These are phyloP conservation scores for Eimeria acervulina DNA, from an alignment of 169 alveolate species.

Conservation along the genomic window DNA sequence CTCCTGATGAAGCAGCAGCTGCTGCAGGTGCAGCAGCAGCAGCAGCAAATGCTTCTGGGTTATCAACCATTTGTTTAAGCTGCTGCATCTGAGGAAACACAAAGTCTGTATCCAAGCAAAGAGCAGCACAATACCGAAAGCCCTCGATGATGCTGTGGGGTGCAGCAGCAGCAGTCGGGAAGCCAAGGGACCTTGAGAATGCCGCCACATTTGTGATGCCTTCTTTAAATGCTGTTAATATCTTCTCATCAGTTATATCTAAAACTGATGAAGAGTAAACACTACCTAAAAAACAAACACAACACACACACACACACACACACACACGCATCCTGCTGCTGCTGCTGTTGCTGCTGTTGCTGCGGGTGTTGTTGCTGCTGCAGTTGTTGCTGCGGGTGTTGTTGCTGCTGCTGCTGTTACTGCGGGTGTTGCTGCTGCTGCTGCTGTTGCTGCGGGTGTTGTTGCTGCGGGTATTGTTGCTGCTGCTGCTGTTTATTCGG, in stretches of 20 bases:
- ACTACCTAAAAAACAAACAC: slow-evolving; percentile 64
- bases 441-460: too few relatives aligned
- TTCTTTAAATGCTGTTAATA: slow-evolving; percentile 91
- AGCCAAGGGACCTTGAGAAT: slow-evolving; percentile 95
- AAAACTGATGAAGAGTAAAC: slow-evolving; percentile 97
- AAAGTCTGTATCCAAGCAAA: slow-evolving; percentile 96
- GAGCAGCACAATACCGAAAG: slow-evolving; percentile 98
- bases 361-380: too few relatives aligned
- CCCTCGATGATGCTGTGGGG: slow-evolving; percentile 97
- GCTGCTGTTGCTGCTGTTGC: too few relatives aligned
- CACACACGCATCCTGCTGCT: too few relatives aligned
- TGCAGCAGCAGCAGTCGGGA: slow-evolving; percentile 97
- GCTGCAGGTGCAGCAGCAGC: slow-evolving; percentile 46
- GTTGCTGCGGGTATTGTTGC: too few relatives aligned
- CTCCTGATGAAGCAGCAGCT: slow-evolving; percentile 89
- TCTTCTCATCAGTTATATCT: slow-evolving; percentile 96
- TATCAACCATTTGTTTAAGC: slow-evolving; percentile 95
- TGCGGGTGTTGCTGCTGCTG: too few relatives aligned
- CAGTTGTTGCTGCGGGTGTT: too few relatives aligned
- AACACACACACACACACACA: background rate
- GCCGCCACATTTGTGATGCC: slow-evolving; percentile 97
- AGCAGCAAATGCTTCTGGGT: too few relatives aligned
- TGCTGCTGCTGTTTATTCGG: too few relatives aligned
- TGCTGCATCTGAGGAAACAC: slow-evolving; percentile 97
- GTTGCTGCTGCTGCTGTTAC: too few relatives aligned